phyloP scores from a whole-genome alignment of 148 eudicot genomes.

The Nepenthes gracilis region DNA sequence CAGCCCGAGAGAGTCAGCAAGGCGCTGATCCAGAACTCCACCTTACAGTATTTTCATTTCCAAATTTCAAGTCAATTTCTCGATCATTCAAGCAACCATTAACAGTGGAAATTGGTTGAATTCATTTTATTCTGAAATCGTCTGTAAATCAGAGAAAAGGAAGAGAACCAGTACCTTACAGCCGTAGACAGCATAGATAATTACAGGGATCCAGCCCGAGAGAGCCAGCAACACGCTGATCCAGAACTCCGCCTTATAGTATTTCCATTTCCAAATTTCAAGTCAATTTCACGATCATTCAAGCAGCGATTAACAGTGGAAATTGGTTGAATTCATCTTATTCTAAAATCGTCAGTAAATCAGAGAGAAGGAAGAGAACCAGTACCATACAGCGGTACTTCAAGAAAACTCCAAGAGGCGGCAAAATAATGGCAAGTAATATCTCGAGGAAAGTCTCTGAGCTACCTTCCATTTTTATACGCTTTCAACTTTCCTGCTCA shows the following conservation, averaged over 20 bases:
- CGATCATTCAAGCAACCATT: no score
- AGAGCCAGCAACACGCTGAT: slow-evolving; percentile 24
- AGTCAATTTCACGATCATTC: neutral
- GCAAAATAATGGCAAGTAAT: slow-evolving; percentile 27
- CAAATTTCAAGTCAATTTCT: neutral
- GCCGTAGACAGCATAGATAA: slow-evolving; percentile 32
- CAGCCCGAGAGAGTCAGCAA: slow-evolving; percentile 26
- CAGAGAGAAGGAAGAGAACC: no score
- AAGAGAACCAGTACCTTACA: slow-evolving; percentile 20
- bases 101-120: no score
- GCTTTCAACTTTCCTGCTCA: no score
- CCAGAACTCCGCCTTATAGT: slow-evolving; percentile 39
- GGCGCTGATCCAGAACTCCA: slow-evolving; percentile 30
- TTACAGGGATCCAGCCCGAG: slow-evolving; percentile 28
- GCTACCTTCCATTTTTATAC: neutral
- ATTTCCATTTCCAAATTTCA: no score
- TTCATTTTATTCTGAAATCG: no score
- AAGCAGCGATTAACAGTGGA: no score
- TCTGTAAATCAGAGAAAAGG: no score
- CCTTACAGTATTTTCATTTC: no score
- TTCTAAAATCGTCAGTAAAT: no score
- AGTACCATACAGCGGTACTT: slow-evolving; percentile 25
- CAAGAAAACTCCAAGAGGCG: slow-evolving; percentile 40
- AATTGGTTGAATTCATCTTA: no score
- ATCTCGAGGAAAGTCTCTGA: slow-evolving; percentile 27